Evolutionary conservation across 768 basidiomycete species (phyloP).

Genomic region (Lentinula detonsa): DNA sequence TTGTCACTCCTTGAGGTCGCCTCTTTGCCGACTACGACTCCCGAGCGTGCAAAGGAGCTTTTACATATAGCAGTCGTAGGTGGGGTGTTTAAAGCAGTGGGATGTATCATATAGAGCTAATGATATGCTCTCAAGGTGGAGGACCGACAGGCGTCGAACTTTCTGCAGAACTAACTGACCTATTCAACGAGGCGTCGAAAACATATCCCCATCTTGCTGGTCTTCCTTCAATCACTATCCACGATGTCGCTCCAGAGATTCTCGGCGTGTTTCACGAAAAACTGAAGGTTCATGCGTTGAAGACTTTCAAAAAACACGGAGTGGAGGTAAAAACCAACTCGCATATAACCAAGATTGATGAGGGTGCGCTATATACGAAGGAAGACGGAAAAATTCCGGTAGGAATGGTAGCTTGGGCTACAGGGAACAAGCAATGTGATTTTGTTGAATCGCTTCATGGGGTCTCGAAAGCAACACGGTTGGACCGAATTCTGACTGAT

Average conservation of each 20-base stretch:
- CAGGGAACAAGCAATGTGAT: slow-evolving; percentile 1
- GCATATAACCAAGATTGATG: not conserved
- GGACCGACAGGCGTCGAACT: slow-evolving; percentile 78
- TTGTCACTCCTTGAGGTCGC: slow-evolving; percentile 68
- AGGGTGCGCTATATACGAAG: slow-evolving; percentile 3
- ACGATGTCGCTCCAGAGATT: slow-evolving; percentile 1
- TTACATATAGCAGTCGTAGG: slow-evolving; percentile 59
- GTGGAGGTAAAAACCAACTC: slow-evolving; percentile 1
- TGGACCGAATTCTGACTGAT: not conserved
- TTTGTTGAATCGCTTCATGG: slow-evolving; percentile 1
- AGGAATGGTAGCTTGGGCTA: slow-evolving; percentile 4
- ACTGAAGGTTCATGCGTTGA: not conserved
- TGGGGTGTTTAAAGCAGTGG: not conserved
- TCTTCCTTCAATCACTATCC: not conserved
- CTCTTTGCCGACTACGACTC: slow-evolving; percentile 57
- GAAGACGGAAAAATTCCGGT: not conserved
- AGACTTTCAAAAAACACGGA: not conserved
- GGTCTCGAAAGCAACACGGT: not conserved
- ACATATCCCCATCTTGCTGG: slow-evolving; percentile 39
- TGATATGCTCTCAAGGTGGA: slow-evolving; percentile 38
- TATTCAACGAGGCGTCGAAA: slow-evolving; percentile 71
- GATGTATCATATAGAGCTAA: not conserved
- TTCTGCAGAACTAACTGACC: slow-evolving; percentile 68
- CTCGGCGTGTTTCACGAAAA: not conserved
- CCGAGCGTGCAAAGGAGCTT: slow-evolving; percentile 56